A percentile compares a stretch with the other conserved stretches of the same genome.
Conservation (phyloP, 1,284 basidiomycete species). For the Earliella scabrosa region DNA sequence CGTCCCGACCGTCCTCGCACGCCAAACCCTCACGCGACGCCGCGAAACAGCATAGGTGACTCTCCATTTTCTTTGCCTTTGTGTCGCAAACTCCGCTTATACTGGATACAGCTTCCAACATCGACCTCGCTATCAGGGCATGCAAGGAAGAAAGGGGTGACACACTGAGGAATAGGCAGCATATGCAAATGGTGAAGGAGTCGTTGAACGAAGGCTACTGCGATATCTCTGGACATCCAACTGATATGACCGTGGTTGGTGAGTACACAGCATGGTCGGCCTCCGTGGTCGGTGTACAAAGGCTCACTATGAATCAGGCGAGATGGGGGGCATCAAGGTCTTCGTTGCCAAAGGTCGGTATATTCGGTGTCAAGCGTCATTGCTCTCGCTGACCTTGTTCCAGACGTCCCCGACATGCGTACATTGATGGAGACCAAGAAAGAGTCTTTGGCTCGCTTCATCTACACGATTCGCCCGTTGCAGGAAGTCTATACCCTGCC, state of each 20-base stretch:
- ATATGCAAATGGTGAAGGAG: conserved; percentile 79
- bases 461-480: conserved; percentile 62
- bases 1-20: conserved; percentile 13
- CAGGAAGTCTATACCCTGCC: conserved; percentile 67
- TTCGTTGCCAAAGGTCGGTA: conserved; percentile 69
- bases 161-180: conserved; percentile 64
- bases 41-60: conserved; percentile 64
- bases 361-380: neutral
- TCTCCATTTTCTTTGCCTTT: no score
- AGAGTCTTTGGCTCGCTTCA: conserved; percentile 70
- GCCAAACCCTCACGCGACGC: conserved; percentile 47
- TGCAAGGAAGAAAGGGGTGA: conserved; percentile 73
- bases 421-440: conserved; percentile 55
- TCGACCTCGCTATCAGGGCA: conserved; percentile 78
- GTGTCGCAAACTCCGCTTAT: no score
- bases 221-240: conserved; percentile 72
- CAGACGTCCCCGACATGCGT: conserved; percentile 58
- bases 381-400: conserved; percentile 6
- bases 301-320: conserved; percentile 42
- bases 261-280: no score
- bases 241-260: conserved; percentile 69
- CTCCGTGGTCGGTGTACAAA: neutral
- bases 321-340: conserved; percentile 67
- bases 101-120: conserved; percentile 70
- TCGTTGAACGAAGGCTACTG: conserved; percentile 82